Percentiles rank a stretch among this genome's conserved stretches.
Evolutionary conservation across 805 yeast species (phyloP).

Genomic region (Spathaspora girioi): DNA sequence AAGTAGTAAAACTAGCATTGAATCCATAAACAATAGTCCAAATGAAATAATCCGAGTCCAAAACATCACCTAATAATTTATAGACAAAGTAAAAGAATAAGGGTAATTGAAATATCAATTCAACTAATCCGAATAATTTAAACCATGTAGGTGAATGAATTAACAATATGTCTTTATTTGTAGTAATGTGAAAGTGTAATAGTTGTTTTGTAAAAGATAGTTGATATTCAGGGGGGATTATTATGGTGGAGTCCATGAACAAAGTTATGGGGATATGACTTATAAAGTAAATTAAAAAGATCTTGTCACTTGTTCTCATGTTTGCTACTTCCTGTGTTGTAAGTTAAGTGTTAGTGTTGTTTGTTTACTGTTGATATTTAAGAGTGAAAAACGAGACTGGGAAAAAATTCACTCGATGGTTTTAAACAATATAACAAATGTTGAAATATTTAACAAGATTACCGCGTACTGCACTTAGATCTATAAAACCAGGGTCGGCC

Average conservation of each 20-base stretch:
- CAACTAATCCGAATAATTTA: slow-evolving; percentile 64
- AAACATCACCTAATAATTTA: slow-evolving; percentile 8
- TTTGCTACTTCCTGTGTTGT: no score
- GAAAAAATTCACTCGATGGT: not conserved
- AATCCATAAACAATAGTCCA: slow-evolving; percentile 67
- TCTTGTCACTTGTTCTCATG: slow-evolving; percentile 27
- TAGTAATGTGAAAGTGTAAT: slow-evolving; percentile 54
- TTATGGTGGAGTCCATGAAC: slow-evolving; percentile 69
- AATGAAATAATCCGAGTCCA: slow-evolving; percentile 11
- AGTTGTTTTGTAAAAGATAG: slow-evolving; percentile 46
- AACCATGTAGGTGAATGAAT: slow-evolving; percentile 68
- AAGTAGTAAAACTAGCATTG: slow-evolving; percentile 79
- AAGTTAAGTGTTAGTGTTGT: not conserved
- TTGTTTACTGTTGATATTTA: not conserved
- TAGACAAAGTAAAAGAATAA: slow-evolving; percentile 53
- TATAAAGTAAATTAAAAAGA: slow-evolving; percentile 50
- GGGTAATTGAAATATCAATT: slow-evolving; percentile 76
- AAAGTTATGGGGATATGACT: slow-evolving; percentile 75
- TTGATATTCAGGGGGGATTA: slow-evolving; percentile 52
- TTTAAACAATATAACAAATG: not conserved
- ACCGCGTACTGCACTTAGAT: not conserved
- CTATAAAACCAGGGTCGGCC: no score
- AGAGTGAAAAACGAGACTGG: not conserved
- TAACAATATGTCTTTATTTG: slow-evolving; percentile 72
- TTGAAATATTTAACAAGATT: not conserved